These are phyloP conservation scores for Lasiodiplodia gonubiensis DNA, from an alignment of 2,329 filamentous ascomycete genomes.

Conservation along the genomic window DNA sequence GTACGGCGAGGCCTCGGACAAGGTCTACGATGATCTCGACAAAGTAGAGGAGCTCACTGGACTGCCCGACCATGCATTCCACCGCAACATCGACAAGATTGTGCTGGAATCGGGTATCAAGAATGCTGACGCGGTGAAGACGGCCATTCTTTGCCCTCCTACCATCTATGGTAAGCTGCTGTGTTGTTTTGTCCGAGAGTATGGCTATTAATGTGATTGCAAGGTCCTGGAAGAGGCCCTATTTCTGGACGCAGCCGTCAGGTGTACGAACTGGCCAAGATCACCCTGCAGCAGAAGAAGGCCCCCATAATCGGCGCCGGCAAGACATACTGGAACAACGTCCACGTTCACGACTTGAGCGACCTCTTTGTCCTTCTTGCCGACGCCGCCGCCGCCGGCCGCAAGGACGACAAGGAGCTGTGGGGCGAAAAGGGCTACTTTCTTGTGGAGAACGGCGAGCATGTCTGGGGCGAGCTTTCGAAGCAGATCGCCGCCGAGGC, in stretches of 20 bases:
- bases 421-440: slow-evolving; percentile 72
- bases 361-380: slow-evolving; percentile 61
- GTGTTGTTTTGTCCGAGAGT: accelerated
- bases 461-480: slow-evolving; percentile 68
- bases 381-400: slow-evolving; percentile 62
- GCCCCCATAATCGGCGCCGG: slow-evolving; percentile 63
- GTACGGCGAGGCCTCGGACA: slow-evolving; percentile 55
- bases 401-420: slow-evolving; percentile 35
- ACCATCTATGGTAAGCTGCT: slow-evolving; percentile 62
- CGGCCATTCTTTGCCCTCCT: slow-evolving; percentile 66
- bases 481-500: slow-evolving; percentile 47
- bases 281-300: slow-evolving; percentile 59
- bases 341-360: slow-evolving; percentile 67
- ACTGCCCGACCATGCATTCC: slow-evolving; percentile 63
- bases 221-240: slow-evolving; percentile 64
- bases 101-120: slow-evolving; percentile 56
- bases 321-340: slow-evolving; percentile 60
- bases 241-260: slow-evolving; percentile 62
- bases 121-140: slow-evolving; percentile 30
- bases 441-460: slow-evolving; percentile 67
- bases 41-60: slow-evolving; percentile 61
- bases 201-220: slow-evolving; percentile 40
- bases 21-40: slow-evolving; percentile 65
- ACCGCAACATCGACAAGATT: slow-evolving; percentile 72
- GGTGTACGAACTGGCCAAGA: slow-evolving; percentile 58